A percentile compares a stretch with the other conserved stretches of the same genome.
These are phyloP conservation scores for Coix lacrymajobi DNA, from an alignment of 176 grass and related monocot species.

Conservation along the genomic window DNA sequence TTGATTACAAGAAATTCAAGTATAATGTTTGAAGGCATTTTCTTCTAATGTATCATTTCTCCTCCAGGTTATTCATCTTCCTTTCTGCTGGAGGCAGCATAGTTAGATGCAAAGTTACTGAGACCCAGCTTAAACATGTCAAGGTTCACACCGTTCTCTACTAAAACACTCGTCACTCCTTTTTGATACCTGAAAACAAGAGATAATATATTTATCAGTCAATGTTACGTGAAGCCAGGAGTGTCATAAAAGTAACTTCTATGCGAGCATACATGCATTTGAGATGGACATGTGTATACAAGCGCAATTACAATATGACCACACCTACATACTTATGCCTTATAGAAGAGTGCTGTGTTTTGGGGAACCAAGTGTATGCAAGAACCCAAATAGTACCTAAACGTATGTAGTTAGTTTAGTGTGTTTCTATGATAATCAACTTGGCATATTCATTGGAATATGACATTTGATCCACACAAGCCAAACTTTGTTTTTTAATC, in stretches of 20 bases:
- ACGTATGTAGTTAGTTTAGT: neutral
- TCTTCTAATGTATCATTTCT: neutral
- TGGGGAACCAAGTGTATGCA: neutral
- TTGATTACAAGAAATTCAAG: constrained; percentile 3
- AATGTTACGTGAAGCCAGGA: neutral
- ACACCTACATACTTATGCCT: neutral
- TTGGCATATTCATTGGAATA: neutral
- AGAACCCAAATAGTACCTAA: neutral
- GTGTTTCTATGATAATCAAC: neutral
- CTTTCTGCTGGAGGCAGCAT: constrained; percentile 9
- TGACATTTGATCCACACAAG: neutral
- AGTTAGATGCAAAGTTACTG: constrained; percentile 49
- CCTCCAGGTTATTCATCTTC: constrained; percentile 18
- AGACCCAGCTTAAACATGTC: constrained; percentile 85
- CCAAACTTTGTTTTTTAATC: neutral
- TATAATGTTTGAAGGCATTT: neutral
- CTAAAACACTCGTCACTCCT: constrained; percentile 71
- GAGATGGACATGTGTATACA: neutral
- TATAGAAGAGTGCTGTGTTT: neutral
- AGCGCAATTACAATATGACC: neutral
- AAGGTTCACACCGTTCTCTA: constrained; percentile 78
- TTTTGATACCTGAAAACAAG: constrained; percentile 67
- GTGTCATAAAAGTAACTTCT: neutral
- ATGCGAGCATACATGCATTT: neutral
- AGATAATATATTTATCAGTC: neutral